These are phyloP conservation scores for Straminergon stramineum DNA, from an alignment of 225 moss, liverwort and hornwort genomes.

Conservation along the genomic window DNA sequence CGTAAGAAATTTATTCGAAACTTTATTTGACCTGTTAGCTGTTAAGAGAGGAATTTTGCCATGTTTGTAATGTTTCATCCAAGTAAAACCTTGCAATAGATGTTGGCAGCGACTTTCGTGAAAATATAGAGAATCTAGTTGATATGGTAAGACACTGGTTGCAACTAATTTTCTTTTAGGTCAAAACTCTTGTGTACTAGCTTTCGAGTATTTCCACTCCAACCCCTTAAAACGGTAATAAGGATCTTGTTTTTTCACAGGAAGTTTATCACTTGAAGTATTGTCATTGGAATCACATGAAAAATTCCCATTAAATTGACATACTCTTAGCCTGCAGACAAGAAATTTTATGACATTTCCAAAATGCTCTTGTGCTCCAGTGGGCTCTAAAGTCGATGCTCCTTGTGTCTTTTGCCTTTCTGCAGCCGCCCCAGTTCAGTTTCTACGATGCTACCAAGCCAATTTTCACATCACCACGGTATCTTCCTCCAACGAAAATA, in stretches of 20 bases:
- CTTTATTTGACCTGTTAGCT: background rate
- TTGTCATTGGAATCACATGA: background rate
- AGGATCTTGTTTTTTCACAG: background rate
- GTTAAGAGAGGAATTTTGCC: background rate
- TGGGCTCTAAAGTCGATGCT: background rate
- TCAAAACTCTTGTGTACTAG: background rate
- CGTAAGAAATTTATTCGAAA: background rate
- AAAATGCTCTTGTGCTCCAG: background rate
- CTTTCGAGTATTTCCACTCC: background rate
- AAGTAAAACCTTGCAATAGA: background rate
- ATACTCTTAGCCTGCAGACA: background rate
- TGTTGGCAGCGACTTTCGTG: background rate
- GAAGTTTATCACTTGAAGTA: background rate
- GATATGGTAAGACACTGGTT: background rate
- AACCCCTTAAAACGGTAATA: background rate
- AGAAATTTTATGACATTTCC: background rate
- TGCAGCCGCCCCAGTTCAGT: slow-evolving; percentile 83
- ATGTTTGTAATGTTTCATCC: background rate
- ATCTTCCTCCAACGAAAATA: slow-evolving; percentile 83
- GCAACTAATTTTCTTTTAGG: background rate
- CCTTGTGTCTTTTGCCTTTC: background rate
- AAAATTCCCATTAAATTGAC: background rate
- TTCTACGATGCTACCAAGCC: slow-evolving; percentile 90
- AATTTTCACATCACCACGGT: slow-evolving; percentile 91
- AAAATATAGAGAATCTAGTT: background rate